These are phyloP conservation scores for Xylariales sp. DNA, from an alignment of 2,329 filamentous ascomycete genomes.

Conservation along the genomic window DNA sequence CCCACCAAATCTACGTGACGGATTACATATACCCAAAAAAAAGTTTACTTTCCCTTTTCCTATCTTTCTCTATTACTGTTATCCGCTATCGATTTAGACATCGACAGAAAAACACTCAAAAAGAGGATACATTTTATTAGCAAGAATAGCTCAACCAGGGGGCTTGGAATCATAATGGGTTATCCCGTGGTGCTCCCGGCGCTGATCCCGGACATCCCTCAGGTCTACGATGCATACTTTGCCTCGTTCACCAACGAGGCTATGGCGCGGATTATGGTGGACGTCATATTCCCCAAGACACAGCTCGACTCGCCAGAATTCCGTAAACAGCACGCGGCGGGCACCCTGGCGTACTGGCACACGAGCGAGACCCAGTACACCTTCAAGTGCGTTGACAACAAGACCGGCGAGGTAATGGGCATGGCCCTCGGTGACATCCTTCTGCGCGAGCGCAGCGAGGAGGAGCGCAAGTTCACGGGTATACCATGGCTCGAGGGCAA, in stretches of 20 bases:
- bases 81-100: too few species aligned
- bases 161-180: too few species aligned
- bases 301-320: conserved; percentile 28
- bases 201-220: background rate
- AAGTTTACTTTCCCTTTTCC: too few species aligned
- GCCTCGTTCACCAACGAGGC: conserved; percentile 3
- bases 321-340: conserved; percentile 36
- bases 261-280: conserved; percentile 1
- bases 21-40: too few species aligned
- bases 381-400: conserved; percentile 40
- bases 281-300: conserved; percentile 3
- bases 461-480: conserved; percentile 38
- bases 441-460: conserved; percentile 28
- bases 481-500: conserved; percentile 41
- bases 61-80: too few species aligned
- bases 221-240: background rate
- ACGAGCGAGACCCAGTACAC: conserved; percentile 37
- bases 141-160: too few species aligned
- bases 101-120: too few species aligned
- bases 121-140: too few species aligned
- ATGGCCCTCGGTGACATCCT: conserved; percentile 43
- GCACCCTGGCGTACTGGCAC: conserved; percentile 34
- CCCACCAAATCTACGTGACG: too few species aligned
- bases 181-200: background rate
- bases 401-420: conserved; percentile 37